These are phyloP conservation scores for Malus hybrid DNA, from an alignment of 331 rosid genomes.

Conservation along the genomic window DNA sequence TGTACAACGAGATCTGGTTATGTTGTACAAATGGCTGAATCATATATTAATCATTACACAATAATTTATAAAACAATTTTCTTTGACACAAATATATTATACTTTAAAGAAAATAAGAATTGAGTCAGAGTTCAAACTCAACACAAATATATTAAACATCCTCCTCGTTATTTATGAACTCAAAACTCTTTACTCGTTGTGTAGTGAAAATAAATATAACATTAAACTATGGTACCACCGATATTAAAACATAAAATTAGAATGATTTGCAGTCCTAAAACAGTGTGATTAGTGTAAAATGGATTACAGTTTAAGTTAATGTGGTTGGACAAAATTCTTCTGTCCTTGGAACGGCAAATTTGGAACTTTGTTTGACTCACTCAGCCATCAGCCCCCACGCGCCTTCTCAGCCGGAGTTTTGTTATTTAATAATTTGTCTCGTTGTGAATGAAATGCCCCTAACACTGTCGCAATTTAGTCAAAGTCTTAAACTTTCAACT, in stretches of 20 bases:
- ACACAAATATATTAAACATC: too few species aligned
- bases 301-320: constrained; percentile 22
- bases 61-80: too few species aligned
- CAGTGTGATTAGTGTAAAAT: constrained; percentile 10
- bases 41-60: not conserved
- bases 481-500: too few species aligned
- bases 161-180: too few species aligned
- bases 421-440: constrained; percentile 10
- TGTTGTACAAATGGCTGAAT: not conserved
- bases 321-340: constrained; percentile 37
- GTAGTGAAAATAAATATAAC: too few species aligned
- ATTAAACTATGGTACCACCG: too few species aligned
- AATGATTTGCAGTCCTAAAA: constrained; percentile 1
- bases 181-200: too few species aligned
- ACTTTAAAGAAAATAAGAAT: too few species aligned
- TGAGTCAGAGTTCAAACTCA: too few species aligned
- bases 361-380: not conserved
- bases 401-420: constrained; percentile 23
- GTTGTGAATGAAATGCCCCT: not conserved
- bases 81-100: too few species aligned
- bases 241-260: not conserved
- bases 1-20: not conserved
- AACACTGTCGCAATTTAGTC: too few species aligned
- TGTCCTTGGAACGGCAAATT: constrained; percentile 4
- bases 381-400: constrained; percentile 22